phyloP scores from a whole-genome alignment of 2,329 filamentous ascomycete species.

The Dothideomycetidae sp. region DNA sequence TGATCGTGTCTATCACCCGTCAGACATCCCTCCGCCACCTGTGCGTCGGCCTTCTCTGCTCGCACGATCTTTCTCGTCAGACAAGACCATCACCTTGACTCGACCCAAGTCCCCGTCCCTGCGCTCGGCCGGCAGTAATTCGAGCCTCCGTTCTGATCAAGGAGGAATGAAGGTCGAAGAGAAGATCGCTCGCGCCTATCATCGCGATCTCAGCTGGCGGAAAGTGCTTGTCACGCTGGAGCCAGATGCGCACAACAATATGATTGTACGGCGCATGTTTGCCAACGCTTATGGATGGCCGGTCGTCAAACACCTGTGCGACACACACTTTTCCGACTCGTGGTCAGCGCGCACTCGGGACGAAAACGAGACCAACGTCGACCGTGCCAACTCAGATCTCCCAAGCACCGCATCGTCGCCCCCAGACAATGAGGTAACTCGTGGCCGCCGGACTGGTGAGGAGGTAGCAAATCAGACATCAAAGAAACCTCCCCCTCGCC shows the following conservation, averaged over 20 bases:
- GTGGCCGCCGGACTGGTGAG: constrained; percentile 35
- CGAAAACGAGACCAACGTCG: constrained; percentile 49
- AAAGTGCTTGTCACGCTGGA: constrained; percentile 93
- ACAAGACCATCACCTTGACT: constrained; percentile 13
- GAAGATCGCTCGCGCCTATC: constrained; percentile 93
- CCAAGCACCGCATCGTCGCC: background rate
- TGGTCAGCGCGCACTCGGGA: constrained; percentile 51
- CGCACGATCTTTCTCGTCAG: constrained; percentile 26
- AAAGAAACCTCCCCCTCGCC: constrained; percentile 25
- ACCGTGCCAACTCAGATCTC: constrained; percentile 44
- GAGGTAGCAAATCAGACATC: constrained; percentile 43
- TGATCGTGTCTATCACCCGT: constrained; percentile 84
- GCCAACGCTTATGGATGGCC: constrained; percentile 97
- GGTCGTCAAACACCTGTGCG: constrained; percentile 84
- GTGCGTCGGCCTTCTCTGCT: constrained; percentile 25
- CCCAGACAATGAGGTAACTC: background rate
- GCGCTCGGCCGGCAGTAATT: constrained; percentile 39
- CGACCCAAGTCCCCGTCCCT: constrained; percentile 21
- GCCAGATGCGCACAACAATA: constrained; percentile 96
- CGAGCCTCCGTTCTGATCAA: constrained; percentile 31
- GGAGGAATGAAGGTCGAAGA: constrained; percentile 83
- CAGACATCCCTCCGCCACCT: constrained; percentile 77
- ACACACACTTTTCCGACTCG: constrained; percentile 81
- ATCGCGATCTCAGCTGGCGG: constrained; percentile 81
- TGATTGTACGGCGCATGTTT: constrained; percentile 91